Evolutionary conservation across 1,139 yeast species (phyloP), one percentile per base, ranked within the genome.

Genomic region (Candida labiduridarum): DNA sequence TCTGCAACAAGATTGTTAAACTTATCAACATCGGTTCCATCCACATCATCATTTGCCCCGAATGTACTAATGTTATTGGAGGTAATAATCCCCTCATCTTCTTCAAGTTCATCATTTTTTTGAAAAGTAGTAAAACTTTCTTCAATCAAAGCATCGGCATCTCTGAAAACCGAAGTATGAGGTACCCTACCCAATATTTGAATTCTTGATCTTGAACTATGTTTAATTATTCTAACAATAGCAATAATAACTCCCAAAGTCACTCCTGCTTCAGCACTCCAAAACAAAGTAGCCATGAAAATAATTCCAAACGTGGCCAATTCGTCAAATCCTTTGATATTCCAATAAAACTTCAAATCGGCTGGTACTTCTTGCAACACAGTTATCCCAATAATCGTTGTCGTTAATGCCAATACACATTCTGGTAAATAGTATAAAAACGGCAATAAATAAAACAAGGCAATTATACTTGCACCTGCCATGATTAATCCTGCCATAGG

Each of bases 301-400:
- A 69, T 62, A 6, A 61, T 29, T 7, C 51, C 41, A 45, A 69
- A 64, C 0, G 66, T 64, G 16, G 58, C 39, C n/a, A 69, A 53
- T 50, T 70, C 74, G 47, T 67, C 72, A 55, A 63, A 68, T 2
- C 74, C 75, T 4, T 63, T 56, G 31, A 69, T 63, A 15, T 57
- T 49, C 66, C 68, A 65, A 52, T 67, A 68, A 53, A 70, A 70
- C 15, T 34, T 46, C 18, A 69, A 49, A 49, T 69, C 74, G 6
- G 57, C 55, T 8, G 75, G 75, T 7, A 68, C 63, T 41, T 70
- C 75, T 51, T 67, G 71, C 11, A 69, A 52, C 1, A 69, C 71
- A 0, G 74, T 68, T 14, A 69, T 62, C n/a, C 74, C 75, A 39
- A 69, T 67, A 31, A 70, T 66, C 1, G 75, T 70, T 9, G 74